Conservation (phyloP, 768 basidiomycete genomes). For the Russula griseocarnosa region DNA sequence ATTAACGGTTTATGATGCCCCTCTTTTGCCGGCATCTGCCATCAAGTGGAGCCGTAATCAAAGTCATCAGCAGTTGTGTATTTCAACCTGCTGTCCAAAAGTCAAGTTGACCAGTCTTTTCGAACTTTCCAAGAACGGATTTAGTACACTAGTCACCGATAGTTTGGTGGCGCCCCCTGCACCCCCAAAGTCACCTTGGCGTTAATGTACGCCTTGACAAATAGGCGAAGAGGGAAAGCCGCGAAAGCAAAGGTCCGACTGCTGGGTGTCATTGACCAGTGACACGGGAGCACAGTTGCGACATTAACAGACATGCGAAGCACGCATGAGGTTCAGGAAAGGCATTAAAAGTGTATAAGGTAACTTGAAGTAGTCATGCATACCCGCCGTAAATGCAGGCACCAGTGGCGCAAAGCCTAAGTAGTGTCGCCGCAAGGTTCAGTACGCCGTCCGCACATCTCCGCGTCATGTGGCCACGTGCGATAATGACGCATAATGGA, state of each 20-base stretch:
- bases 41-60: not conserved
- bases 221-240: not conserved
- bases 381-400: conserved; percentile 5
- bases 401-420: conserved; percentile 16
- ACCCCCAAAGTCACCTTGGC: not conserved
- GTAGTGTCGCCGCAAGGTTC: conserved; percentile 5
- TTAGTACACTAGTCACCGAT: conserved; percentile 1
- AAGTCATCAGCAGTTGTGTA: not conserved
- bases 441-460: conserved; percentile 5
- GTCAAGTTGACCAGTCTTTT: not conserved
- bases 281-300: not conserved
- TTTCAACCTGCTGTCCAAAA: not conserved
- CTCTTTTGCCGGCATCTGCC: conserved; percentile 14
- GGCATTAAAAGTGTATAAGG: not conserved
- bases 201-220: not conserved
- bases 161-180: conserved; percentile 1
- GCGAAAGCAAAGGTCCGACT: not conserved
- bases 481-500: conserved; percentile 9
- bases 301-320: not conserved
- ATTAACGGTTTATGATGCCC: not conserved
- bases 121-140: conserved; percentile 3
- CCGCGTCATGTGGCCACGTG: conserved; percentile 8
- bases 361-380: not conserved
- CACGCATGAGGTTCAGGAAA: not conserved
- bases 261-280: not conserved